Conservation (phyloP, 352 stramenopile species). For the Blastocystis hominis region DNA sequence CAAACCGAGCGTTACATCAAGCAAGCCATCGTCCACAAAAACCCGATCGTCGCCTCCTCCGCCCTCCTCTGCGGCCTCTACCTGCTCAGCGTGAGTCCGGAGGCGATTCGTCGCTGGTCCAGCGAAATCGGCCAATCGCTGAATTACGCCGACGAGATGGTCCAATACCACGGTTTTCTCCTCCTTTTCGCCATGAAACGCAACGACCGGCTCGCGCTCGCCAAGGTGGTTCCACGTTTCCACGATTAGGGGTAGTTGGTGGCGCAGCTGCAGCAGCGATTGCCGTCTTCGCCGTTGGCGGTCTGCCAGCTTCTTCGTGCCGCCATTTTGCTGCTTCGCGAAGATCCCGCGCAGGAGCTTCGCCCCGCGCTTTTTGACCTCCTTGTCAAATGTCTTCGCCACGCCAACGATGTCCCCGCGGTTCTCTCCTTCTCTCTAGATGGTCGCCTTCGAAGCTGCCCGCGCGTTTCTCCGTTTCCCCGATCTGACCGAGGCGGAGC, state of each 20-base stretch:
- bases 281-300: slow-evolving; percentile 70
- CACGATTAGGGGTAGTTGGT: slow-evolving; percentile 64
- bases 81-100: slow-evolving; percentile 62
- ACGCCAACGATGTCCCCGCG: slow-evolving; percentile 74
- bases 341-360: slow-evolving; percentile 64
- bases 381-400: slow-evolving; percentile 85
- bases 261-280: slow-evolving; percentile 65
- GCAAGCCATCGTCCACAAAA: slow-evolving; percentile 95
- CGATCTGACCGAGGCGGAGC: slow-evolving; percentile 81
- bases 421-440: slow-evolving; percentile 65
- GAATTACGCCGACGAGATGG: slow-evolving; percentile 84
- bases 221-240: slow-evolving; percentile 68
- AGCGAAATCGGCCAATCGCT: slow-evolving; percentile 92
- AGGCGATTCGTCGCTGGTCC: slow-evolving; percentile 83
- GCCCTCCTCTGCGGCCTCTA: slow-evolving; percentile 84
- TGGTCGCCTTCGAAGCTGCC: slow-evolving; percentile 98
- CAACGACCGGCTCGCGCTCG: slow-evolving; percentile 90
- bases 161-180: slow-evolving; percentile 94
- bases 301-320: slow-evolving; percentile 93
- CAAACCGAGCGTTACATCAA: slow-evolving; percentile 92
- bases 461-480: slow-evolving; percentile 86
- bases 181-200: slow-evolving; percentile 96
- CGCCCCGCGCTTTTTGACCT: slow-evolving; percentile 70
- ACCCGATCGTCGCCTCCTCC: slow-evolving; percentile 85
- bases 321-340: slow-evolving; percentile 77